Evolutionary conservation across 2,329 filamentous ascomycete species (phyloP), one percentile per base, ranked within the genome.

Genomic region (Achaetomium macrosporum): DNA sequence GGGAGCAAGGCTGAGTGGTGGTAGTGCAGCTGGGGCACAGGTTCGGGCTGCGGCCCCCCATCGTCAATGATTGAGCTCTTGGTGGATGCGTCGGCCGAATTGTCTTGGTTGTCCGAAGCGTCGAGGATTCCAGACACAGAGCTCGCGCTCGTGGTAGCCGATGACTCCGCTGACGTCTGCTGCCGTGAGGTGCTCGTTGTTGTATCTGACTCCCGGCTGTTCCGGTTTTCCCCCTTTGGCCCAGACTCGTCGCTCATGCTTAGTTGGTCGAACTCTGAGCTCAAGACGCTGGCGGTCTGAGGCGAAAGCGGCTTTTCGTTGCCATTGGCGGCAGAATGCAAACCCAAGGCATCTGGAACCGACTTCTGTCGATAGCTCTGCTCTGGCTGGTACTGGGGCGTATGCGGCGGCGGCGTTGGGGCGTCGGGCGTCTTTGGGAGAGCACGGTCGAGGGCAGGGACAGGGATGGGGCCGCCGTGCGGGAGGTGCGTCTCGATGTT

Each of bases 1-100:
- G 69, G 64, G 57, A 75, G 60, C 62, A 71, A 72, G 1, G 73
- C 66, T 46, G 76, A 73, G 59, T 82, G 81, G 60, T 84, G 79
- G 59, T 85, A 84, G 62, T 84, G 81, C 50, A 84, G 74, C 57
- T 76, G 76, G 11, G 81, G 78, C 9, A 84, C 76, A 4, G 70
- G 57, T 66, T 70, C 50, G 19, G 59, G 54, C n/a, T 67, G 70
- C 6, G 69, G 62, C 46, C 70, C 63, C 47, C 69, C 68, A 15
- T 72, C 74, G 40, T 78, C 75, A 25, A 75, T 68, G 30, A 78
- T 62, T 7, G 78, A 81, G 61, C 76, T 78, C 51, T 73, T 73
- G 1, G 73, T 71, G 9, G 77, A 81, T n/a, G 68, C 71, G 52
- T 72, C 70, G 31, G 69, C 71, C 25, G 70, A 69, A 25, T 62